These are phyloP conservation scores for Colletotrichum kahawae DNA, from an alignment of 2,329 filamentous ascomycete species.

Conservation along the genomic window DNA sequence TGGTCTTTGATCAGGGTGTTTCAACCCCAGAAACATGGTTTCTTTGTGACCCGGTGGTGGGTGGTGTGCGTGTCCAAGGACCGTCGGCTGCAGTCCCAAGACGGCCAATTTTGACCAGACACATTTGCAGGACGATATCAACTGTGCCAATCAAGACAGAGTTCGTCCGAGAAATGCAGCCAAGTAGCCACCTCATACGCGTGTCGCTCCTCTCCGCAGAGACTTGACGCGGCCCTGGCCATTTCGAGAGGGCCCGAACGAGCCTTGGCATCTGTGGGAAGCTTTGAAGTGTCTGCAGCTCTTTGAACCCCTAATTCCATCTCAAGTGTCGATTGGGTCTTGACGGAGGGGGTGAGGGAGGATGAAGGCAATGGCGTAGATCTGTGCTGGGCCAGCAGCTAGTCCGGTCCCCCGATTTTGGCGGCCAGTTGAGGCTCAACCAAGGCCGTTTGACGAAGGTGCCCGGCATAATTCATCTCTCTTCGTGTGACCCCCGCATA, in stretches of 20 bases:
- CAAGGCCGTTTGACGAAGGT: background rate
- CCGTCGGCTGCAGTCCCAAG: background rate
- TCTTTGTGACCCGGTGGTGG: background rate
- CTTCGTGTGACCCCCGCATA: background rate
- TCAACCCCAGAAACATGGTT: background rate
- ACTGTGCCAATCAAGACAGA: background rate
- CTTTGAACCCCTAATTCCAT: conserved; percentile 5
- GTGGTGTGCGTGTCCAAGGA: background rate
- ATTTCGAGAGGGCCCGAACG: background rate
- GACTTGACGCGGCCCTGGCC: background rate
- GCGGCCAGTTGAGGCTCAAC: background rate
- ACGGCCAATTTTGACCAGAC: background rate
- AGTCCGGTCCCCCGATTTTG: background rate
- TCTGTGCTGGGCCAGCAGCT: background rate
- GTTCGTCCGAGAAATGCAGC: background rate
- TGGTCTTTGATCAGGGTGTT: background rate
- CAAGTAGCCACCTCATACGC: background rate
- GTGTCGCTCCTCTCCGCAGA: background rate
- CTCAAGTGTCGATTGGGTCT: background rate
- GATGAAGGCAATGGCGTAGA: background rate
- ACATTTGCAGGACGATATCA: background rate
- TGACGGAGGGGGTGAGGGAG: background rate
- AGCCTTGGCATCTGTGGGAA: background rate
- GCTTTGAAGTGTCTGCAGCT: background rate
- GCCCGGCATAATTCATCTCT: background rate